Base-by-base conservation (phyloP, 108 stramenopile species). In the Cylindrotheca fusiformis region DNA sequence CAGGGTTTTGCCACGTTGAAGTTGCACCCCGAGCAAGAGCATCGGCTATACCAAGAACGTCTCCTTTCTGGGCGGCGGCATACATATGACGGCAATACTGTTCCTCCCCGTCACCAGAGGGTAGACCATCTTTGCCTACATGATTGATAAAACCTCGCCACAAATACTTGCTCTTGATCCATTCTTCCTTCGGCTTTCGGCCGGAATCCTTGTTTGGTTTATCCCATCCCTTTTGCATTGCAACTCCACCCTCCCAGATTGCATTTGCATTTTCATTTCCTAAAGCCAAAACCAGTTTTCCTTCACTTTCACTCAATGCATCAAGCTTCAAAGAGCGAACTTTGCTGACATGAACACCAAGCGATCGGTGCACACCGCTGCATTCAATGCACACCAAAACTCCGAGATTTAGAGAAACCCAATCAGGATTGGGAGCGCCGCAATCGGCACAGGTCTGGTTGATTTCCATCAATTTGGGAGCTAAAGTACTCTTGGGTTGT, bases 331-430 rank as follows among this genome's bases (percentile, higher is more conserved):
- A 71, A 22, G 88, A 90, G 32, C 91, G 79, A 21, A 90, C 83
- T 74, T 96, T 96, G 72, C 91, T 93, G 30, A 99, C 90, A 75
- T 97, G 97, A 23, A 97, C 97, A 30, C 99, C 99, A 12, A 99
- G 79, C 58, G 86, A 91, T 49, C 99, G 85, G 60, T 99, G 99
- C 1, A 99, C 91, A n/a, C 96, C 99, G 58, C 91, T 88, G 75
- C 99, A 99, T 57, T 94, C 89, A 60, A 99, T 95, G 68, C 99
- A 99, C 17, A 99, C 60, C n/a, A 94, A 55, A 23, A 92, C 76
- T 25, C 94, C 94, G 26, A 95, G 65, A 71, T 94, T 96, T 45
- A 94, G 56, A 14, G 79, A 85, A 31, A 79, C 90, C 95, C 95
- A 96, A 54, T 91, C 88, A 0, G 93, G 93, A 67, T 87, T 75